A percentile compares a stretch with the other conserved stretches of the same genome.
Conservation (phyloP, 352 stramenopile species). For the Globisporangium cylindrosporum region DNA sequence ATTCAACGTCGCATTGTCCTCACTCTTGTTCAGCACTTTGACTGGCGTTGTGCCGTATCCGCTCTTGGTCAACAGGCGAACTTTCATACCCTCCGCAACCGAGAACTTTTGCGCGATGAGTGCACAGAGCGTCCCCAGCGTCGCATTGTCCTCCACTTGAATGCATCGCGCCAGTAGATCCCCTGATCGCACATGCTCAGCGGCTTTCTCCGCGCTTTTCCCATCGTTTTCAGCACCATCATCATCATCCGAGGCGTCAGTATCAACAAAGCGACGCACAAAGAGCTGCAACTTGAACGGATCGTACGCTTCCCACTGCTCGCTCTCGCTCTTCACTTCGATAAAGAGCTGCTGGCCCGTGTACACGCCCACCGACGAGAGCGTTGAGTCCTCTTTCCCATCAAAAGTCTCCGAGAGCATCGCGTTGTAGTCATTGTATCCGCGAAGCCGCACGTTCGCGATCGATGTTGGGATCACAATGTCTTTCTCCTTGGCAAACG, state of each 20-base stretch:
- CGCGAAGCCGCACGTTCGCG: slow-evolving; percentile 58
- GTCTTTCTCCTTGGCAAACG: slow-evolving; percentile 59
- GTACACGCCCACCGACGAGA: slow-evolving; percentile 62
- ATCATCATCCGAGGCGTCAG: slow-evolving; percentile 21
- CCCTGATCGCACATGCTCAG: background rate
- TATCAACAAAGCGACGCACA: slow-evolving; percentile 52
- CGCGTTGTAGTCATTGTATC: slow-evolving; percentile 79
- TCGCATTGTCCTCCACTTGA: slow-evolving; percentile 63
- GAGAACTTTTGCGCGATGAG: slow-evolving; percentile 57
- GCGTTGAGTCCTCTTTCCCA: slow-evolving; percentile 46
- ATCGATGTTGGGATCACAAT: slow-evolving; percentile 41
- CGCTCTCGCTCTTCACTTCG: slow-evolving; percentile 54
- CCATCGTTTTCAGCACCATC: slow-evolving; percentile 1
- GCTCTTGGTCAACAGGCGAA: slow-evolving; percentile 72
- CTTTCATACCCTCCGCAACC: slow-evolving; percentile 30
- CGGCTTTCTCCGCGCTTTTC: slow-evolving; percentile 11
- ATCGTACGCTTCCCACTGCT: slow-evolving; percentile 68
- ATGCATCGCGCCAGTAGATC: slow-evolving; percentile 52
- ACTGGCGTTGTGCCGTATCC: slow-evolving; percentile 61
- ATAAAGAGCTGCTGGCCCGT: slow-evolving; percentile 71
- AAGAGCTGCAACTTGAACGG: slow-evolving; percentile 70
- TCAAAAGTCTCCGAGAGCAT: slow-evolving; percentile 65
- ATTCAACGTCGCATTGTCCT: slow-evolving; percentile 36
- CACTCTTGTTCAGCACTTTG: slow-evolving; percentile 61
- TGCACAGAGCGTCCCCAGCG: slow-evolving; percentile 42